Base-by-base conservation (phyloP, 345 rosid species). In the Hibiscus mutabilis region DNA sequence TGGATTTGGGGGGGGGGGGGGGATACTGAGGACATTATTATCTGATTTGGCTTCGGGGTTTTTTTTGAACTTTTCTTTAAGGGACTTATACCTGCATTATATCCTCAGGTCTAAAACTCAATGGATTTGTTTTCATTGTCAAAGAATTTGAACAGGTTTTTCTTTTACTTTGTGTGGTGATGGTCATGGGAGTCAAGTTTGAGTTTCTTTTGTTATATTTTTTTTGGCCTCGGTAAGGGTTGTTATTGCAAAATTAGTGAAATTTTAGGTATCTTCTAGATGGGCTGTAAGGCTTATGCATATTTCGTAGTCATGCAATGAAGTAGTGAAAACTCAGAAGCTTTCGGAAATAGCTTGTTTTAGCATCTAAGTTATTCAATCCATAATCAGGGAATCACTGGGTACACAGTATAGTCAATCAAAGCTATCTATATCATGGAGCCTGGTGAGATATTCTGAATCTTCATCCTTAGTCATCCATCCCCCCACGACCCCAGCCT, bases 21-120 rank as follows among this genome's bases (percentile, higher is more conserved):
- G 68, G 10, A 6, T 40, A 21, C 52, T 21, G n/a, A 64, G 68
- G 52, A 35, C 44, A 10, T 63, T 19, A 16, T 64, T 64, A 64
- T 64, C 14, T 64, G 52, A 35, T 62, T 62, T 35, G 40, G 10
- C 40, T 35, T 35, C 40, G 6, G 2, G 6, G 1, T 6, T 69
- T 65, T 40, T 31, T 46, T 10, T 12, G 6, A 33, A 62, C 62
- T 61, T 31, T 74, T 70, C 77, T 69, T 57, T 60, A 52, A 25
- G 75, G 63, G 69, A 71, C 83, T 79, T 51, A 65, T 79, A 79
- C 74, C 72, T 56, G 57, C 76, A 60, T 71, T 76, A 75, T 74
- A 71, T 80, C 81, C 75, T 75, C 82, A 77, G 88, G 84, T 82
- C 58, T 74, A 75, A 78, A 78, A 66, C 73, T 68, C 47, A 25